phyloP scores from a whole-genome alignment of 257 asterid genomes.

The Apocynum venetum region DNA sequence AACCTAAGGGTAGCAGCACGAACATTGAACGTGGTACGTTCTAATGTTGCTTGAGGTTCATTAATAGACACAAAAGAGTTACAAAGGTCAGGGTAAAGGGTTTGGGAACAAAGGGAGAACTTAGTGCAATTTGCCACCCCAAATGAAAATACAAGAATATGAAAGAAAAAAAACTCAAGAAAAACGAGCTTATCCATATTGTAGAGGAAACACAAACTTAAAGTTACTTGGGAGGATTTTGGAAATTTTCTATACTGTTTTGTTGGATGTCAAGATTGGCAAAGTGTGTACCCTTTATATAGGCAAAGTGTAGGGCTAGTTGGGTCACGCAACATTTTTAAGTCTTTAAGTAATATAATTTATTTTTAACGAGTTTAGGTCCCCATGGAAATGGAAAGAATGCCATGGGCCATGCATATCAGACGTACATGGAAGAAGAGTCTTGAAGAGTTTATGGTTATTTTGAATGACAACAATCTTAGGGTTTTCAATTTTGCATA shows the following conservation, averaged over 20 bases:
- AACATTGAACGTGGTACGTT: conserved; percentile 20
- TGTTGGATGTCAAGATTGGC: neutral
- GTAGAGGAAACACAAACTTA: neutral
- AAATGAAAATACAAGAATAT: conserved; percentile 9
- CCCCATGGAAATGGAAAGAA: neutral
- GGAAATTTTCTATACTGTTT: no score
- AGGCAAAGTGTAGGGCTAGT: neutral
- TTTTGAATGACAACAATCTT: conserved; percentile 9
- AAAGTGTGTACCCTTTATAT: conserved; percentile 19
- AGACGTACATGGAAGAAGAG: conserved; percentile 11
- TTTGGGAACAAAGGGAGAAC: conserved; percentile 36
- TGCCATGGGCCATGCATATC: conserved; percentile 21
- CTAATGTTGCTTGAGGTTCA: conserved; percentile 16
- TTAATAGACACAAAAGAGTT: conserved; percentile 20
- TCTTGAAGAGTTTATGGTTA: neutral
- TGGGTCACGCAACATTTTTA: neutral
- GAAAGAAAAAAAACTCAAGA: conserved; percentile 13
- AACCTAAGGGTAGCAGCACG: conserved; percentile 31
- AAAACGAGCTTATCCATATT: conserved; percentile 29
- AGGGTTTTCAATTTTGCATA: neutral
- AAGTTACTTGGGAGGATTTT: neutral
- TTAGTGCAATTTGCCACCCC: conserved; percentile 23
- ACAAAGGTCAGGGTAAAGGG: conserved; percentile 53
- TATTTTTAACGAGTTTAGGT: conserved; percentile 2
- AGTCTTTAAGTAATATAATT: no score